These are phyloP conservation scores for Penicillium fimorum DNA, from an alignment of 495 filamentous ascomycete genomes.

Conservation along the genomic window DNA sequence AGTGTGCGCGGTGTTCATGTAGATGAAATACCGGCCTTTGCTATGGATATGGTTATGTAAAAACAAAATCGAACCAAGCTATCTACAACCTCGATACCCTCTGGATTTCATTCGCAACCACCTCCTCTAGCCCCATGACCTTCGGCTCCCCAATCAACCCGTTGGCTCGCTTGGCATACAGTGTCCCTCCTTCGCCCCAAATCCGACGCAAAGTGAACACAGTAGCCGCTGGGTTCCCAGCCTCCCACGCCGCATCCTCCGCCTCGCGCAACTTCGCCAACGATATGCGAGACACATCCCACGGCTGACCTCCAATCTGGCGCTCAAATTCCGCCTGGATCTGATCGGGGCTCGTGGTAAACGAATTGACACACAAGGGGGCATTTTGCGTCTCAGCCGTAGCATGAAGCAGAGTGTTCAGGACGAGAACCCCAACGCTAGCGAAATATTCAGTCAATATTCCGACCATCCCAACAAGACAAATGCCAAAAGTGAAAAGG, in stretches of 20 bases:
- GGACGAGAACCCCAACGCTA: conserved; percentile 66
- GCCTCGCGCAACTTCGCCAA: conserved; percentile 49
- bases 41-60: neutral
- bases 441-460: conserved; percentile 8
- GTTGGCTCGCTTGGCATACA: conserved; percentile 69
- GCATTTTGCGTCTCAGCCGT: conserved; percentile 47
- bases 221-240: conserved; percentile 52
- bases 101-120: conserved; percentile 31
- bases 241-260: conserved; percentile 57
- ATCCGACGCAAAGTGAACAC: conserved; percentile 60
- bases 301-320: conserved; percentile 53
- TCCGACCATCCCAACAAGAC: conserved; percentile 1
- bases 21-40: neutral
- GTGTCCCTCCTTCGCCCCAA: conserved; percentile 68
- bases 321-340: conserved; percentile 65
- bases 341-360: conserved; percentile 59
- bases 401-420: conserved; percentile 56
- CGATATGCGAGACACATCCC: conserved; percentile 53
- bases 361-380: conserved; percentile 67
- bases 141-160: conserved; percentile 48
- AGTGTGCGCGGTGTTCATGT: neutral
- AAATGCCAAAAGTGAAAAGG: neutral
- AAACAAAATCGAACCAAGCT: neutral
- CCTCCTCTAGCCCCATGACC: conserved; percentile 48
- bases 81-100: conserved; percentile 18